Conservation (phyloP, 2,329 filamentous ascomycete genomes). For the Hortaea sp. region DNA sequence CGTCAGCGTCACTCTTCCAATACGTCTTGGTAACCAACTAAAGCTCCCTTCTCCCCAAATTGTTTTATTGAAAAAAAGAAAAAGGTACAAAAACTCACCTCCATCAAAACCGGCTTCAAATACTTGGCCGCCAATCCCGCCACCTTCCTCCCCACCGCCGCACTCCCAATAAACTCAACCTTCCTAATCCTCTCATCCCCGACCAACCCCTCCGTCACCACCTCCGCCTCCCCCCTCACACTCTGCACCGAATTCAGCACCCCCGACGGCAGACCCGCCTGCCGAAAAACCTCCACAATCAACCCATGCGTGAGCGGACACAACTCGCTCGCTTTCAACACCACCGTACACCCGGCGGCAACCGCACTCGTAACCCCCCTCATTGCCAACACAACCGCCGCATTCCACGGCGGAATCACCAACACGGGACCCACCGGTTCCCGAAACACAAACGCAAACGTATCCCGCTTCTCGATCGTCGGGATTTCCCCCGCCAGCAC, state of each 20-base stretch:
- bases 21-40: too few species aligned
- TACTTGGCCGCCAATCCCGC: slow-evolving; percentile 27
- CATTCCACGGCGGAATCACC: slow-evolving; percentile 17
- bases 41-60: too few species aligned
- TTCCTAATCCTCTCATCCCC: slow-evolving; percentile 29
- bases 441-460: slow-evolving; percentile 23
- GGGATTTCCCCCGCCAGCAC: slow-evolving; percentile 13
- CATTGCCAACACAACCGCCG: slow-evolving; percentile 13
- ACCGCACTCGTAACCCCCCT: slow-evolving; percentile 13
- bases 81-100: slow-evolving; percentile 11
- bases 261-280: slow-evolving; percentile 35
- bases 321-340: slow-evolving; percentile 16
- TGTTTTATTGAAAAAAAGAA: too few species aligned
- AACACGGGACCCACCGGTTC: slow-evolving; percentile 21
- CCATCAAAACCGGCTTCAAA: slow-evolving; percentile 39
- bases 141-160: slow-evolving; percentile 33
- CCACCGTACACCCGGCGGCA: slow-evolving; percentile 14
- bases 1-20: too few species aligned
- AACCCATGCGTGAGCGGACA: slow-evolving; percentile 19
- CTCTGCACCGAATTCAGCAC: slow-evolving; percentile 31
- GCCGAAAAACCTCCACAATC: slow-evolving; percentile 27
- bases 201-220: slow-evolving; percentile 29
- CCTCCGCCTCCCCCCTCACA: slow-evolving; percentile 24
- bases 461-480: slow-evolving; percentile 18
- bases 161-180: slow-evolving; percentile 38